Conservation (phyloP, 805 yeast genomes). For the Ogataea methylovora region DNA sequence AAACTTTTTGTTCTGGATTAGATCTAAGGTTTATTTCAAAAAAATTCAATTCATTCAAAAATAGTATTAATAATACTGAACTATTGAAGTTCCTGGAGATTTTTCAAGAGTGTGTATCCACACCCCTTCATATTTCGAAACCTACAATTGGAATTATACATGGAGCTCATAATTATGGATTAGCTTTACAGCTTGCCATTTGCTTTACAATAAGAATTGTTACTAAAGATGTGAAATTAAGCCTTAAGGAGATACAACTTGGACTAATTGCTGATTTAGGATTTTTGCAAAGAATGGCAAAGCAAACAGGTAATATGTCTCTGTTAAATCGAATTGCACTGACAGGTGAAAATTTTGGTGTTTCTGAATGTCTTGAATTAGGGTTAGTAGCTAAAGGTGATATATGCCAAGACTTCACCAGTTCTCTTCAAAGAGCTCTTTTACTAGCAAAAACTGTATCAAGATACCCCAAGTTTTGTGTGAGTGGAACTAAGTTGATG, state of each 20-base stretch:
- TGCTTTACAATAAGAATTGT: slow-evolving; percentile 53
- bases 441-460: no score
- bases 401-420: no score
- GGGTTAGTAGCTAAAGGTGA: slow-evolving; percentile 44
- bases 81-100: slow-evolving; percentile 35
- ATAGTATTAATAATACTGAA: slow-evolving; percentile 12
- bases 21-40: slow-evolving; percentile 35
- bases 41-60: slow-evolving; percentile 9
- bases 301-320: slow-evolving; percentile 44
- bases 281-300: slow-evolving; percentile 59
- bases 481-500: slow-evolving; percentile 54
- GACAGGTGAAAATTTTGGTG: slow-evolving; percentile 51
- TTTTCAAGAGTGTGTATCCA: slow-evolving; percentile 51
- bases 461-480: no score
- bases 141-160: slow-evolving; percentile 66
- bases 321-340: slow-evolving; percentile 52
- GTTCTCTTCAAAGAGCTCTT: no score
- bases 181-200: slow-evolving; percentile 60
- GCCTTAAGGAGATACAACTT: slow-evolving; percentile 62
- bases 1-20: slow-evolving; percentile 58
- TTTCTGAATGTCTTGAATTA: slow-evolving; percentile 44
- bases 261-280: slow-evolving; percentile 82
- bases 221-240: slow-evolving; percentile 41
- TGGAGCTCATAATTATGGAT: slow-evolving; percentile 51
- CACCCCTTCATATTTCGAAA: slow-evolving; percentile 39